Conservation (phyloP, 371 early-diverging fungal genomes). For the Actinomucor elegans region DNA sequence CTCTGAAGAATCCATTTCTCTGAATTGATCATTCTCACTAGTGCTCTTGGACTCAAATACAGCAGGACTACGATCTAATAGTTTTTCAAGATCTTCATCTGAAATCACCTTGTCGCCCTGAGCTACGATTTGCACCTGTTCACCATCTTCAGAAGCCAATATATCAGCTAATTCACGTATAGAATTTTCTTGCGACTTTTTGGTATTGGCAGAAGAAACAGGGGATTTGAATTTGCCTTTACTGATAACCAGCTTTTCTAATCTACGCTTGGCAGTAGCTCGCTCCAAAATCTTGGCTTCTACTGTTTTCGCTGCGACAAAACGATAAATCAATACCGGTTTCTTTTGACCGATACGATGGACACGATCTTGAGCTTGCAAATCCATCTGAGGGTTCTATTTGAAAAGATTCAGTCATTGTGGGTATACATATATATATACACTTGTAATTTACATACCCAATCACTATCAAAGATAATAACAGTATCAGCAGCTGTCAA, state of each 20-base stretch:
- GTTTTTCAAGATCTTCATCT: slow-evolving; percentile 65
- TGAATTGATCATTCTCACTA: slow-evolving; percentile 37
- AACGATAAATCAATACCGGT: slow-evolving; percentile 88
- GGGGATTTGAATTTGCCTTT: slow-evolving; percentile 70
- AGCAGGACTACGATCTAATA: slow-evolving; percentile 66
- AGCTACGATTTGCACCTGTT: slow-evolving; percentile 62
- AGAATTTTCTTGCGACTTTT: slow-evolving; percentile 30
- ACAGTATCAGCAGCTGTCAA: slow-evolving; percentile 95
- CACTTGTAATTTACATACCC: slow-evolving; percentile 52
- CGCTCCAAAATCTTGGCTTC: slow-evolving; percentile 80
- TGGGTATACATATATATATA: not conserved
- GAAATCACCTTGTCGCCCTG: slow-evolving; percentile 69
- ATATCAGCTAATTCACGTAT: slow-evolving; percentile 75
- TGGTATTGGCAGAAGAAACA: slow-evolving; percentile 16
- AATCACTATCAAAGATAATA: slow-evolving; percentile 91
- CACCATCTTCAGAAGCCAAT: slow-evolving; percentile 65
- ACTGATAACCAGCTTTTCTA: slow-evolving; percentile 90
- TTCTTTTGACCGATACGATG: slow-evolving; percentile 96
- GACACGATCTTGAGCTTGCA: slow-evolving; percentile 96
- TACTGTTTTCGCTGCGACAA: slow-evolving; percentile 84
- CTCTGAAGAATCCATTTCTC: slow-evolving; percentile 43
- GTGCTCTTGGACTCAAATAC: slow-evolving; percentile 49
- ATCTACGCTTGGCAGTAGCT: slow-evolving; percentile 81
- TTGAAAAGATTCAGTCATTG: not conserved
- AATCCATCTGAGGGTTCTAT: slow-evolving; percentile 95